Base-by-base conservation (phyloP, 2,329 filamentous ascomycete genomes). In the Penicillium sp. region DNA sequence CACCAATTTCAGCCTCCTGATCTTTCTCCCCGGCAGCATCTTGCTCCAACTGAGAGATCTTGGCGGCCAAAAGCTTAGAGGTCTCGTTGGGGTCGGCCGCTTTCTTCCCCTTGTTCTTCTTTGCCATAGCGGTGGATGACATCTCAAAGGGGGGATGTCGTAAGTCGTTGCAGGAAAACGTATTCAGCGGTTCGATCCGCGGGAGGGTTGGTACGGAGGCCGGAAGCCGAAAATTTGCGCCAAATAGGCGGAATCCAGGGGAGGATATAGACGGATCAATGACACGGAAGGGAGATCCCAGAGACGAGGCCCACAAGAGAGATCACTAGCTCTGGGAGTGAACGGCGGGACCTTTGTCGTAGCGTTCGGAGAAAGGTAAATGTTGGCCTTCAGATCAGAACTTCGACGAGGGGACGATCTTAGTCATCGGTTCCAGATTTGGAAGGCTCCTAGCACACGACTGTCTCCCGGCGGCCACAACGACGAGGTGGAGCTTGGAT, bases 1-100 rank as follows among this genome's bases (percentile, higher is more conserved):
- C 76, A 95, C 90, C 89, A 68, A 99, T 96, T 77, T 97, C 93
- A 53, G 87, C 83, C 73, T 96, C 91, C 72, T 96, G 89, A 61
- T 95, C 92, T 72, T 95, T 95, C 69, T 95, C 91, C 52, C 89
- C 89, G 10, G 90, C 90, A 41, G 87, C 88, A 77, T 96, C 91
- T 55, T 89, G 87, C 71, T 99, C 93, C 51, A 99, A 77, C 74
- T 97, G 93, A 18, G 90, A 92, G 67, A 99, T 96, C 66, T 95
- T 89, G 54, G 91, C 89, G 55, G 91, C 87, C 43, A 99, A 81
- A 57, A 96, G 80, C 72, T 95, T 95, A 54, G 89, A 89, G 39
- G 91, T 90, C 72, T 97, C 93, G 62, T 83, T 88, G 16, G 89
- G 87, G 68, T 95, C 91, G 57, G 88, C 75, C 40, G 81, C 77